Percentiles rank a stretch among this genome's conserved stretches.
phyloP scores from a whole-genome alignment of 169 alveolate species.

The Plasmodium vinckei region DNA sequence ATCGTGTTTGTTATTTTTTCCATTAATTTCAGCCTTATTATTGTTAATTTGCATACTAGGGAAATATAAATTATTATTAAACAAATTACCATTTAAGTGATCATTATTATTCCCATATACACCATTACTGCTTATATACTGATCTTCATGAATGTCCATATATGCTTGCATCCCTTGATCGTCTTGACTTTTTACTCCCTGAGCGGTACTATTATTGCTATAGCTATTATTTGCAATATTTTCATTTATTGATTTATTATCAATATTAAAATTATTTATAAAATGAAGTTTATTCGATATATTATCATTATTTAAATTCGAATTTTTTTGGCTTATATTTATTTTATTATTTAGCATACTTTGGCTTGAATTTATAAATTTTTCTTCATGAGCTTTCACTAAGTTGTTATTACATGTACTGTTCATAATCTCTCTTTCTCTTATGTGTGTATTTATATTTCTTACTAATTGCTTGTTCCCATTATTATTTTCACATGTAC shows the following conservation, averaged over 20 bases:
- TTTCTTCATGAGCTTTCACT: background rate
- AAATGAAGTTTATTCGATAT: background rate
- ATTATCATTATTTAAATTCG: background rate
- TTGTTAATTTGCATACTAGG: background rate
- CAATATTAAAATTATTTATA: background rate
- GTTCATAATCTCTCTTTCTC: background rate
- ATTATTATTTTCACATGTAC: background rate
- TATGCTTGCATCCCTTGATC: background rate
- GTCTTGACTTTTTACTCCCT: background rate
- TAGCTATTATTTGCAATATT: background rate
- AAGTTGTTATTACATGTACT: background rate
- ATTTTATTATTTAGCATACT: background rate
- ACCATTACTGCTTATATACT: background rate
- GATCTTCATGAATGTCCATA: background rate
- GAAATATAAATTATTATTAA: background rate
- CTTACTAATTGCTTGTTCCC: background rate
- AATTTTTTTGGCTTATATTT: background rate
- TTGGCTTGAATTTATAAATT: background rate
- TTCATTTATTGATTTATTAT: background rate
- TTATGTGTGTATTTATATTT: too few species aligned
- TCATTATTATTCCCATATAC: background rate
- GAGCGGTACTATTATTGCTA: background rate
- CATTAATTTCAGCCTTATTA: constrained; percentile 6
- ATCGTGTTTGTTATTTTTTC: constrained; percentile 14
- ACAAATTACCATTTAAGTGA: background rate